phyloP scores from a whole-genome alignment of 306 rosid genomes.

The Ochetophila trinervis region DNA sequence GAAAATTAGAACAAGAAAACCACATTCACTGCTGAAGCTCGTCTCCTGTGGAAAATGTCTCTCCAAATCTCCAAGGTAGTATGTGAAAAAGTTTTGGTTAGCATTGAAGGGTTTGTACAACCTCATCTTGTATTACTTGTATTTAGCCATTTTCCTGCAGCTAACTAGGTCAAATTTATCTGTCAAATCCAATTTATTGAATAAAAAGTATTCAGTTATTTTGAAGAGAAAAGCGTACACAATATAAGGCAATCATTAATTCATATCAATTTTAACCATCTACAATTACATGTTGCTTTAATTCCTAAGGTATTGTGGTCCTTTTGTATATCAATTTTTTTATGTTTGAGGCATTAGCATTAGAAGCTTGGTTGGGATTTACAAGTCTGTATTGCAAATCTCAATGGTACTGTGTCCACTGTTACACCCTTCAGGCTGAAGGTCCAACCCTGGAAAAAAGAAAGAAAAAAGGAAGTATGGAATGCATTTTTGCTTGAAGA shows the following conservation, averaged over 20 bases:
- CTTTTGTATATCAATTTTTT: background rate
- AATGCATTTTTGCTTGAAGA: no score
- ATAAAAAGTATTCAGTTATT: conserved; percentile 42
- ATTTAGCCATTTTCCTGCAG: conserved; percentile 46
- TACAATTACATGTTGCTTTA: background rate
- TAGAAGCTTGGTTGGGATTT: background rate
- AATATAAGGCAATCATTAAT: background rate
- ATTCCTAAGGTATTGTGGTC: background rate
- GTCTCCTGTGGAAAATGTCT: conserved; percentile 89
- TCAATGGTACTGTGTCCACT: no score
- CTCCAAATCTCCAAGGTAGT: conserved; percentile 70
- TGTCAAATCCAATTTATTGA: conserved; percentile 44
- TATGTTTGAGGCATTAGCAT: background rate
- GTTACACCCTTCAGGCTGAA: no score
- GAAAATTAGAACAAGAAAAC: conserved; percentile 55
- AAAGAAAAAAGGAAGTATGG: no score
- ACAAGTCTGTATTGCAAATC: no score
- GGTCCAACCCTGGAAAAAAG: no score
- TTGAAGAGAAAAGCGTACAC: conserved; percentile 21
- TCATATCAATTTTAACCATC: background rate
- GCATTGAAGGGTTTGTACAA: conserved; percentile 42
- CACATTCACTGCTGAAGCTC: conserved; percentile 72
- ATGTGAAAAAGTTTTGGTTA: conserved; percentile 30
- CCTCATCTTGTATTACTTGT: conserved; percentile 47
- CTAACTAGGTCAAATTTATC: conserved; percentile 44